Evolutionary conservation across 2,329 filamentous ascomycete species (phyloP).

Genomic region (Penicillium digitatum): DNA sequence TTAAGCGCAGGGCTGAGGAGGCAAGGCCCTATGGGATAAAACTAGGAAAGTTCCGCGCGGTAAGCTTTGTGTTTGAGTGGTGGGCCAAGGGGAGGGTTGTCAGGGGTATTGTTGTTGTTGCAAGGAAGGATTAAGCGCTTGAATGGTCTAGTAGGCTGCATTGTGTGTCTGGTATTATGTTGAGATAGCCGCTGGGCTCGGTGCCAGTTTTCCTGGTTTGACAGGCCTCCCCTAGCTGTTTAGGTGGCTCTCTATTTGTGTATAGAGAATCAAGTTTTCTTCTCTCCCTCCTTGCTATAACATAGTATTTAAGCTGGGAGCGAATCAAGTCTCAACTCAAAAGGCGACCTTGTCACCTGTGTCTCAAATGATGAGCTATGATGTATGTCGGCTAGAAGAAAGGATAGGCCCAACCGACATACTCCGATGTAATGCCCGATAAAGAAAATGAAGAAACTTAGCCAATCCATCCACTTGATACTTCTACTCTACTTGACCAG

Average conservation of each 20-base stretch:
- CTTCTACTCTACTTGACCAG: too few species aligned
- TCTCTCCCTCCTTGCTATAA: too few species aligned
- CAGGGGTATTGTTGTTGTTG: conserved; percentile 41
- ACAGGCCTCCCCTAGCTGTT: too few species aligned
- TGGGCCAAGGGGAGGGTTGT: conserved; percentile 41
- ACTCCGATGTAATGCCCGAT: not conserved
- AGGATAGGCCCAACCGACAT: not conserved
- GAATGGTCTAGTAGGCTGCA: not conserved
- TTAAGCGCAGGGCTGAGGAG: conserved; percentile 38
- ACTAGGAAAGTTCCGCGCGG: conserved; percentile 36
- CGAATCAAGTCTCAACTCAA: not conserved
- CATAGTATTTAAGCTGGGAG: too few species aligned
- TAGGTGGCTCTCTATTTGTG: too few species aligned
- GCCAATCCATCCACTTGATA: too few species aligned
- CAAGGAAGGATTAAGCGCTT: conserved; percentile 17
- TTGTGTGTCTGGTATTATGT: not conserved
- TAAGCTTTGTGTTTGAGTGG: conserved; percentile 40
- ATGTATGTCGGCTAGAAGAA: too few species aligned
- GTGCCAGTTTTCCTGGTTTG: too few species aligned
- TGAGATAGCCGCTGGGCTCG: too few species aligned
- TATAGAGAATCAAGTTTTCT: too few species aligned
- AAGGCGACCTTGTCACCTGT: not conserved
- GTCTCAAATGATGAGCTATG: not conserved
- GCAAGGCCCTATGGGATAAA: conserved; percentile 36
- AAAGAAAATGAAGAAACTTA: not conserved